phyloP scores from a whole-genome alignment of 306 rosid species.

The apple (Malus domestica) region DNA sequence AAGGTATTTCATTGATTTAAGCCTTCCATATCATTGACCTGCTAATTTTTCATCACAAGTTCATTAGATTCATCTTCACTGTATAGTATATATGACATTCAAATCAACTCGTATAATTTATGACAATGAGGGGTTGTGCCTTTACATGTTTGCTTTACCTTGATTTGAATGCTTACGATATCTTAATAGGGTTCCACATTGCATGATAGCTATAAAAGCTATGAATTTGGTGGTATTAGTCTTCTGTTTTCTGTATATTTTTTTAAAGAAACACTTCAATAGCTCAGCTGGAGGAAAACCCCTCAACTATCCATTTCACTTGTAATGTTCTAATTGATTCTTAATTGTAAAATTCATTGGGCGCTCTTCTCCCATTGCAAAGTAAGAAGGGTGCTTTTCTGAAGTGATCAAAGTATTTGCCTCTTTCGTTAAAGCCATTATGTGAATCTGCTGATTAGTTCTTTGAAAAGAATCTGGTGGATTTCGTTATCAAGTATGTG shows the following conservation, averaged over 20 bases:
- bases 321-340: too few species aligned
- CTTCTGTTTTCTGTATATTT: neutral
- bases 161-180: neutral
- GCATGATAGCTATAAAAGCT: neutral
- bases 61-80: neutral
- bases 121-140: neutral
- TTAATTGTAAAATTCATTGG: too few species aligned
- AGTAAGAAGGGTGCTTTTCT: too few species aligned
- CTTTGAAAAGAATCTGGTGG: neutral
- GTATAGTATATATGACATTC: neutral
- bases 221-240: neutral
- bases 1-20: conserved; percentile 44
- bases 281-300: too few species aligned
- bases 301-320: too few species aligned
- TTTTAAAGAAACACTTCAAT: neutral
- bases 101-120: neutral
- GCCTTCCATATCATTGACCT: neutral
- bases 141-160: neutral
- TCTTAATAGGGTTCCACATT: neutral
- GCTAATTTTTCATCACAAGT: neutral
- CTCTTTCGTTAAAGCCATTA: conserved; percentile 12
- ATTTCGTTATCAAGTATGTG: neutral
- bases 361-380: too few species aligned
- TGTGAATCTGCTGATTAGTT: neutral
- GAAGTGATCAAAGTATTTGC: neutral